Evolutionary conservation across 2,329 filamentous ascomycete species (phyloP).

Genomic region (Penicillium sclerotigenum): DNA sequence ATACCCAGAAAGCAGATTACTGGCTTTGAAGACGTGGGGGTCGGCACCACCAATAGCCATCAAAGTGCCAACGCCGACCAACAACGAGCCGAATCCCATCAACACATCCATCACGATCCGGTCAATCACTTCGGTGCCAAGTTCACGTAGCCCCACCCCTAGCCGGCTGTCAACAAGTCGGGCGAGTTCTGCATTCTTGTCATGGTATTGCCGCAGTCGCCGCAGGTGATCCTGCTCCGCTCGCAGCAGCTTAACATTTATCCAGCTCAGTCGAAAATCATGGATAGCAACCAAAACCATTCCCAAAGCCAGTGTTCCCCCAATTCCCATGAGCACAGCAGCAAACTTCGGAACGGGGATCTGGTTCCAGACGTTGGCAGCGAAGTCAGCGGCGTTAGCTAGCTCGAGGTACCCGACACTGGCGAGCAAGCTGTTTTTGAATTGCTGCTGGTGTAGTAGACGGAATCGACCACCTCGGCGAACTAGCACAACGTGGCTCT

Average conservation of each 20-base stretch:
- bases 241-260: constrained; percentile 48
- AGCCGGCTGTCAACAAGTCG: constrained; percentile 38
- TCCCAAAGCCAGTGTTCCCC: constrained; percentile 47
- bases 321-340: constrained; percentile 52
- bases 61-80: constrained; percentile 53
- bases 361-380: constrained; percentile 57
- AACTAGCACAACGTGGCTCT: constrained; percentile 15
- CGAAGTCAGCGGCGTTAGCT: constrained; percentile 56
- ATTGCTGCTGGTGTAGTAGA: constrained; percentile 30
- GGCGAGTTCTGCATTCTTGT: constrained; percentile 19
- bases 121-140: constrained; percentile 52
- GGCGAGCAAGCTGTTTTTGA: constrained; percentile 36
- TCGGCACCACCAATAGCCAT: constrained; percentile 55
- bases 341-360: constrained; percentile 51
- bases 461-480: constrained; percentile 14
- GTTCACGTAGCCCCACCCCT: constrained; percentile 49
- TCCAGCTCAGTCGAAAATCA: constrained; percentile 46
- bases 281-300: constrained; percentile 48
- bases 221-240: constrained; percentile 41
- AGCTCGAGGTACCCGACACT: constrained; percentile 54
- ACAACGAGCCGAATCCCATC: constrained; percentile 50
- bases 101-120: constrained; percentile 52
- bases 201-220: constrained; percentile 12
- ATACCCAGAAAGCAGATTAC: constrained; percentile 56
- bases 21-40: constrained; percentile 42